A percentile compares a stretch with the other conserved stretches of the same genome.
phyloP scores from a whole-genome alignment of 352 stramenopile genomes.

The Phytopythium litorale region DNA sequence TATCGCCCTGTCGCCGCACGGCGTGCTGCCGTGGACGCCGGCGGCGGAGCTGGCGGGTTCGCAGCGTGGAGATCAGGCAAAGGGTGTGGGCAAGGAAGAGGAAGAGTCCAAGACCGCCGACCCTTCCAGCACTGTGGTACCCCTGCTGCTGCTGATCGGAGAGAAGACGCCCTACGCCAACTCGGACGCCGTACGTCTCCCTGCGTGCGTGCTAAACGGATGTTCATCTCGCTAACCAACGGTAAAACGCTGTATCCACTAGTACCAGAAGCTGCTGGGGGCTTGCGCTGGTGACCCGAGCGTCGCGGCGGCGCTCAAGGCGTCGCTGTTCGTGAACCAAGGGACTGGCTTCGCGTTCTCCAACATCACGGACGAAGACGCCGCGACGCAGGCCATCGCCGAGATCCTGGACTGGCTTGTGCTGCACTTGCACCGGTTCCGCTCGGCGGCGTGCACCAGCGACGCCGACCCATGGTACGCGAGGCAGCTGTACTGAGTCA shows the following conservation, averaged over 20 bases:
- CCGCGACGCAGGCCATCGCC: conserved; percentile 78
- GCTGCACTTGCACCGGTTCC: conserved; percentile 80
- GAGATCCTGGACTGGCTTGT: conserved; percentile 86
- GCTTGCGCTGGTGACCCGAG: conserved; percentile 22
- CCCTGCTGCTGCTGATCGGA: conserved; percentile 63
- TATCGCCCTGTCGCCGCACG: conserved; percentile 69
- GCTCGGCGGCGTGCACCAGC: conserved; percentile 65
- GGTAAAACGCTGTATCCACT: conserved; percentile 1
- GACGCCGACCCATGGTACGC: conserved; percentile 66
- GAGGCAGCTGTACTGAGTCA: neutral
- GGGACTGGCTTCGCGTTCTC: conserved; percentile 80
- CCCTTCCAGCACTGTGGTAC: conserved; percentile 21
- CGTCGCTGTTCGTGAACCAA: conserved; percentile 70
- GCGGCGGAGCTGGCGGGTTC: neutral
- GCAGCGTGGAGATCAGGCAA: neutral
- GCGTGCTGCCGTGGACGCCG: conserved; percentile 30
- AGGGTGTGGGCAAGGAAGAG: conserved; percentile 6
- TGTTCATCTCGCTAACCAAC: conserved; percentile 3
- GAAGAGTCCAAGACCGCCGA: conserved; percentile 12
- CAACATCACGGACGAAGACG: conserved; percentile 89
- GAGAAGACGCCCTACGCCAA: conserved; percentile 57
- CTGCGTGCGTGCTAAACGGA: conserved; percentile 1
- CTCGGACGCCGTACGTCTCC: conserved; percentile 52
- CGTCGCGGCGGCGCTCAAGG: conserved; percentile 21
- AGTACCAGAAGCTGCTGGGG: conserved; percentile 54